Evolutionary conservation across 2,329 filamentous ascomycete species (phyloP), one percentile per base, ranked within the genome.

Genomic region (Colletotrichum cereale): DNA sequence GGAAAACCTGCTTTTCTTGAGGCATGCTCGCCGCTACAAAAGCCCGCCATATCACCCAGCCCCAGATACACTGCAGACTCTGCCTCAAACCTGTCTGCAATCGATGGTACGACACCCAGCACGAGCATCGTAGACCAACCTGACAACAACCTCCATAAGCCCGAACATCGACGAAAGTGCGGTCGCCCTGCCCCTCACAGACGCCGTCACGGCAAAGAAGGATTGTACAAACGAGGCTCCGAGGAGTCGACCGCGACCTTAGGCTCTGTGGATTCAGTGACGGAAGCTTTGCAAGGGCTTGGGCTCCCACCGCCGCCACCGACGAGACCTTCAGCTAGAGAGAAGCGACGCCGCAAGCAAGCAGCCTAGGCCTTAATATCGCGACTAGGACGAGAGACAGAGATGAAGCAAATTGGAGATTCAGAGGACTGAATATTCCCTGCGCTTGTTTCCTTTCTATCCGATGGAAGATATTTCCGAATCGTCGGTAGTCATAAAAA

Each of bases 201-300:
- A 26, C 31, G 58, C 38, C 58, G 44, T 6, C 58, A 36, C 16
- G 44, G 44, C 1, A 62, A 26, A 44, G 44, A 62, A 21, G 14
- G 2, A 5, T 21, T 48, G 44, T 24, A 18, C n/a, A 3, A 14
- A 11, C 44, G 16, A 26, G 16, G 29, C n/a, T 38, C 44, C 2
- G 58, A 50, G 44, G 31, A 50, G n/a, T 40, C 31, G 7, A 40
- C 31, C 24, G 16, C 16, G 4, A 21, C 44, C 3, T 26, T 50
- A 16, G 7, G n/a, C 58, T 62, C 58, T 29, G n/a, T 38, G 18
- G 31, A 62, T 5, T 50, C 34, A 7, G 34, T 63, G n/a, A 60
- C 53, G 10, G 57, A 50, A 11, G 36, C 68, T 2, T 26, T 71
- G 18, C 50, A 66, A 50, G 42, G 62, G 0, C 57, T 71, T 14